Base-by-base conservation (phyloP, 1,284 basidiomycete species). In the Lentinula novae-zelandiae region DNA sequence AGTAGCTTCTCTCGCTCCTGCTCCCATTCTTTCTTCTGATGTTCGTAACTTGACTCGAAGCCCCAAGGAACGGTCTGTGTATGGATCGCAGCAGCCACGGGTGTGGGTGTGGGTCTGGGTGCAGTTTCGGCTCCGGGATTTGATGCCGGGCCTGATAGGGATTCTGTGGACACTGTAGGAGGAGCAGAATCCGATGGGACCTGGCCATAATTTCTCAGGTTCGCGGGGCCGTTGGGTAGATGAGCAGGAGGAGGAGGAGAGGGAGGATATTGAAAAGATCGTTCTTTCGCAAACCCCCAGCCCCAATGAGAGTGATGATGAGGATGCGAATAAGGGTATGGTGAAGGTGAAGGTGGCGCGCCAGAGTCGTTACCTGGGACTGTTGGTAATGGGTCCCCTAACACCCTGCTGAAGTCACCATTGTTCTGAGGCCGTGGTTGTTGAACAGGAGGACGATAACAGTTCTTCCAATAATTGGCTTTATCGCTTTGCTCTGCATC, bases 1-100 rank as follows among this genome's bases (percentile, higher is more conserved):
- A 72, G 72, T 57, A 83, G 57, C 10, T 73, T 75, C 62, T 75
- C 74, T 64, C 69, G 74, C 63, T 83, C 80, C 42, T 75, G 74
- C 17, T 75, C 74, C 75, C 76, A 78, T 34, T 74, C 72, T 46
- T 38, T 52, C 52, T 56, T 57, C 55, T 60, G 62, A 55, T 63
- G 62, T 38, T 63, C 59, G 27, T 51, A 58, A 9, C 22, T 59
- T 4, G 34, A 52, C 15, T 61, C 58, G 44, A 61, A 60, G 13
- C 62, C 59, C 59, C 62, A 63, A 12, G 54, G 56, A 44, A 63
- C 52, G 22, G 55, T 27, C n/a, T 57, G 39, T 17, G 34, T 6
- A n/a, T 63, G 67, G 31, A 73, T 63, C 10, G 69, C n/a, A 46
- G 27, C 3, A 27, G 27, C 27, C 27, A 27, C 27, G 27, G 9